Evolutionary conservation across 805 yeast genomes (phyloP), one percentile per base, ranked within the genome.

Genomic region (Sungouiozyma intestinalis): DNA sequence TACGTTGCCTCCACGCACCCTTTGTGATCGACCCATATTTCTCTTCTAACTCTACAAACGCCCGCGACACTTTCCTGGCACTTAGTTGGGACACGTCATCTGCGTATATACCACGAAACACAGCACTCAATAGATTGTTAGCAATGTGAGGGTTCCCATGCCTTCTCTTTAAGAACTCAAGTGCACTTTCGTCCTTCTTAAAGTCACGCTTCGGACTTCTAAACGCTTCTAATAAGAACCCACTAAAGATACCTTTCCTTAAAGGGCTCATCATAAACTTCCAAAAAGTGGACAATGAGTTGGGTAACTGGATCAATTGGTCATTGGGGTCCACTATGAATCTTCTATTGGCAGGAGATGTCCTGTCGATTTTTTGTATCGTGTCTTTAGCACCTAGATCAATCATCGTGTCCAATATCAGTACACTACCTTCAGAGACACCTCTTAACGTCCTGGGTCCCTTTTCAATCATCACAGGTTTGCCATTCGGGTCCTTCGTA

Each of bases 381-480:
- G 73, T 69, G 34, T 72, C 67, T 6, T 63, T 65, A 9, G 63
- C 50, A 0, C 77, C 76, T 40, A 82, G 60, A 29, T 57, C 54
- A 16, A 54, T 43, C 43, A 85, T 54, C 2, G 77, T 67, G 55
- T 84, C 94, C 17, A 81, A 62, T 6, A 84, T 73, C 19, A 85
- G 53, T 24, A 81, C 63, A 0, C 87, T 76, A 0, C 97, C 97
- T 34, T 78, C 78, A 42, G 86, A 82, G 4, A 75, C 75, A 0
- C 95, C 95, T 45, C 96, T 66, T 36, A 92, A 65, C 0, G 97
- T 92, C 39, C 97, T 66, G 0, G 98, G 97, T 0, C 97, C 98
- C 47, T 80, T 81, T 53, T 92, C 97, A 24, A 85, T 59, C 58
- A 59, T 49, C 6, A 54, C 38, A 11, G 43, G 55, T 33, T 47